Evolutionary conservation across 306 rosid species (phyloP).

Genomic region (Vigna radiata): DNA sequence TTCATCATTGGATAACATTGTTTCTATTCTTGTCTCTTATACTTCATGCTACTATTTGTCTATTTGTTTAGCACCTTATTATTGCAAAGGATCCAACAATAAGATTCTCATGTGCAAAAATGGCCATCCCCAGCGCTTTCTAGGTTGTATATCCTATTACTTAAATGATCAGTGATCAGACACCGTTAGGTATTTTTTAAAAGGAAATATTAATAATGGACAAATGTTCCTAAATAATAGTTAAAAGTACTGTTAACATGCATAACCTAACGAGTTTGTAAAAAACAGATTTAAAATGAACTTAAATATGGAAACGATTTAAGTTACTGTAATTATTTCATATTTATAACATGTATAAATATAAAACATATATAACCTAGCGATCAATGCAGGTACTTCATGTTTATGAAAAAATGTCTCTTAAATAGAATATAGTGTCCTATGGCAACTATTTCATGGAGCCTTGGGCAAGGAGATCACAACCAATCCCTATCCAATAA

Average conservation of each 20-base stretch:
- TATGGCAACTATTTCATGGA: too few relatives aligned
- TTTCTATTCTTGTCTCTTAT: neutral
- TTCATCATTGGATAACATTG: conserved; percentile 7
- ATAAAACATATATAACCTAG: neutral
- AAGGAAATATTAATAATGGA: neutral
- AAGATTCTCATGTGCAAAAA: conserved; percentile 24
- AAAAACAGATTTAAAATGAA: too few relatives aligned
- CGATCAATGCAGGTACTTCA: too few relatives aligned
- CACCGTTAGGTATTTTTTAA: neutral
- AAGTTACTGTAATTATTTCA: neutral
- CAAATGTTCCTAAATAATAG: neutral
- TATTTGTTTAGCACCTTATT: neutral
- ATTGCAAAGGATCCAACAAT: conserved; percentile 5
- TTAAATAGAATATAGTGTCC: neutral
- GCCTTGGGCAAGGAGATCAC: neutral
- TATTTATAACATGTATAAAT: neutral
- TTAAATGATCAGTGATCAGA: neutral
- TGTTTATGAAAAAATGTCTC: neutral
- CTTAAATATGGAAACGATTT: neutral
- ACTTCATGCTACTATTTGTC: neutral
- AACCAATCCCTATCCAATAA: neutral
- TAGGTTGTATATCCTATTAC: conserved; percentile 5
- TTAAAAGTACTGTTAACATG: neutral
- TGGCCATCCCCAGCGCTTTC: conserved; percentile 14
- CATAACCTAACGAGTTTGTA: neutral